Evolutionary conservation across 108 stramenopile species (phyloP).

Genomic region (Chaetoceros tenuissimus): DNA sequence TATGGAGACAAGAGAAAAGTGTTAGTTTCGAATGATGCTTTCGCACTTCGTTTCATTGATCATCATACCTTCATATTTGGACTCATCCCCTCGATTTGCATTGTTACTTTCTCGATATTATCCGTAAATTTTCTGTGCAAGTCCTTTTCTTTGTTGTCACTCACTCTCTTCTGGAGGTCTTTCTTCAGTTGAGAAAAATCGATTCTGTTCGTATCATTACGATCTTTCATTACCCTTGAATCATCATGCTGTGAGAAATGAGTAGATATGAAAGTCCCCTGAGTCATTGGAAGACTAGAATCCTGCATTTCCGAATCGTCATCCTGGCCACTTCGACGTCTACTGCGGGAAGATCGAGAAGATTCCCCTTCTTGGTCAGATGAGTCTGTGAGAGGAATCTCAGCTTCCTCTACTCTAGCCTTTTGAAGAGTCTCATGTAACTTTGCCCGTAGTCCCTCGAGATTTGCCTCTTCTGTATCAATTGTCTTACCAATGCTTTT

Average conservation of each 20-base stretch:
- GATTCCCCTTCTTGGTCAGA: constrained; percentile 11
- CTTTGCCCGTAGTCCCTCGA: constrained; percentile 76
- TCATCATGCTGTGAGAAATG: constrained; percentile 78
- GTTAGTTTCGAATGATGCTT: constrained; percentile 1
- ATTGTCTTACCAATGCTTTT: constrained; percentile 51
- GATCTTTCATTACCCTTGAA: constrained; percentile 70
- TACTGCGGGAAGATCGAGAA: constrained; percentile 22
- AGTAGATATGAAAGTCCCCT: constrained; percentile 36
- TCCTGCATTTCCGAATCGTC: constrained; percentile 30
- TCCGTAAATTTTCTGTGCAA: constrained; percentile 74
- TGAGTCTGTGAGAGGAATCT: constrained; percentile 50
- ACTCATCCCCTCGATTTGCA: constrained; percentile 81
- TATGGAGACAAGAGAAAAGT: constrained; percentile 10
- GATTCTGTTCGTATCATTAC: constrained; percentile 51
- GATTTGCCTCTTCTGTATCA: constrained; percentile 47
- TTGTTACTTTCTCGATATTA: constrained; percentile 49
- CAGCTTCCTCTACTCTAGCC: constrained; percentile 84
- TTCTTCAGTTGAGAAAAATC: constrained; percentile 67
- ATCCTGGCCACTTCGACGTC: constrained; percentile 12
- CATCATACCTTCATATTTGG: constrained; percentile 90
- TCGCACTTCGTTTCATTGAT: neutral
- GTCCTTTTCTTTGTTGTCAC: constrained; percentile 62
- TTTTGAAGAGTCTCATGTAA: constrained; percentile 87
- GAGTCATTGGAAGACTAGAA: constrained; percentile 39
- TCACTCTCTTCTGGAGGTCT: constrained; percentile 47